Percentiles rank a stretch among this genome's conserved stretches.
phyloP scores from a whole-genome alignment of 2,329 filamentous ascomycete genomes.

The Trichoderma sp. region DNA sequence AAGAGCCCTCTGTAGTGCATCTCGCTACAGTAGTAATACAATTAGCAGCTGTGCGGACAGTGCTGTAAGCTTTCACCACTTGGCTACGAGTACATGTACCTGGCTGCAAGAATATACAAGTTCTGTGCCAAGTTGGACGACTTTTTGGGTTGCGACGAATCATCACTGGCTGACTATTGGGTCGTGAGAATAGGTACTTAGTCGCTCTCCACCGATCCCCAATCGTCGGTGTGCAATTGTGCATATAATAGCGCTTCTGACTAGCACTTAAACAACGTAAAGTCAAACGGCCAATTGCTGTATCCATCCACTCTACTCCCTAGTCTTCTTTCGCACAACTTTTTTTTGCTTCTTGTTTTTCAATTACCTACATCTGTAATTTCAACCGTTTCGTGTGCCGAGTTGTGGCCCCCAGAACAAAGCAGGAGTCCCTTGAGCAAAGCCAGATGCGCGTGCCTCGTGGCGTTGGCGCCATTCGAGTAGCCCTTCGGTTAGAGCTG shows the following conservation, averaged over 20 bases:
- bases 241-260: neutral
- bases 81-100: too few relatives aligned
- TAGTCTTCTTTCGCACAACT: neutral
- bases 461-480: conserved; percentile 22
- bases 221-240: conserved; percentile 6
- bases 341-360: neutral
- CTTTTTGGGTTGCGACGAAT: neutral
- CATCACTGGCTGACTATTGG: conserved; percentile 7
- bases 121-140: neutral
- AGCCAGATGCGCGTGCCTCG: conserved; percentile 16
- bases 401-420: neutral
- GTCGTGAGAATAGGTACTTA: neutral
- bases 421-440: neutral
- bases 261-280: neutral
- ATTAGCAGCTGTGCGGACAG: too few relatives aligned
- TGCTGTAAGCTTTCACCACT: neutral
- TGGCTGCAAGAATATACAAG: too few relatives aligned
- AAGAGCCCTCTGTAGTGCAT: neutral
- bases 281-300: neutral
- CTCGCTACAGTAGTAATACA: neutral
- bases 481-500: conserved; percentile 21
- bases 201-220: conserved; percentile 6
- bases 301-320: neutral
- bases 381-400: neutral
- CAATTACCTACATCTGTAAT: neutral